Evolutionary conservation across 257 asterid species (phyloP).

Genomic region (Schizonepeta tenuifolia): DNA sequence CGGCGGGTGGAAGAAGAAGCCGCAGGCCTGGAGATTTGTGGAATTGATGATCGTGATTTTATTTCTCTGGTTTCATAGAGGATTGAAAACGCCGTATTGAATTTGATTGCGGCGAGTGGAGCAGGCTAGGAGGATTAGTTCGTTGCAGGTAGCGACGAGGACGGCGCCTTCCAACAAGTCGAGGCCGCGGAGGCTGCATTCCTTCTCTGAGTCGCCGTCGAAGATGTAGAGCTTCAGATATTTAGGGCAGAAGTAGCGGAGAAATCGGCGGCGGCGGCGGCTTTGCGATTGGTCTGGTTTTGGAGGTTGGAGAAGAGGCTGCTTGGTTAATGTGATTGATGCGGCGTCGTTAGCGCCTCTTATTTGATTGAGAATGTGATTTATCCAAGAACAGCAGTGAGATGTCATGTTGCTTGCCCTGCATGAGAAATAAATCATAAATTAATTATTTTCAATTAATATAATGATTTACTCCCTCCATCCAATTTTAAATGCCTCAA

Average conservation of each 20-base stretch:
- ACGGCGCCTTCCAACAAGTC: background rate
- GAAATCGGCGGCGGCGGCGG: background rate
- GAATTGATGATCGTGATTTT: background rate
- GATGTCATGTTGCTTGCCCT: background rate
- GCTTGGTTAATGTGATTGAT: background rate
- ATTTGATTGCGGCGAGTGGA: background rate
- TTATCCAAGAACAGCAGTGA: background rate
- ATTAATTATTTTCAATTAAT: no score
- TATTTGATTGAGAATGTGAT: background rate
- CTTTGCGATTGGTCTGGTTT: background rate
- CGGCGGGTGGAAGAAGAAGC: constrained; percentile 15
- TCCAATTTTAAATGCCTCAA: no score
- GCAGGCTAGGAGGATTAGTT: background rate
- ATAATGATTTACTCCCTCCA: no score
- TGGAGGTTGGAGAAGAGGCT: background rate
- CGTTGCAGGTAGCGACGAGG: background rate
- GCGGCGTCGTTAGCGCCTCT: background rate
- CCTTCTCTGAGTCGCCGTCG: background rate
- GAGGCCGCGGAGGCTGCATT: background rate
- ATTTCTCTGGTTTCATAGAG: background rate
- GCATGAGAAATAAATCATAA: background rate
- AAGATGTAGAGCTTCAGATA: background rate
- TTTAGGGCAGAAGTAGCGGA: constrained; percentile 5
- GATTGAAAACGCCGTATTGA: background rate
- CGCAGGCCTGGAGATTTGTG: background rate